Evolutionary conservation across 2,329 filamentous ascomycete genomes (phyloP).

Genomic region (Botrytis sinoallii): DNA sequence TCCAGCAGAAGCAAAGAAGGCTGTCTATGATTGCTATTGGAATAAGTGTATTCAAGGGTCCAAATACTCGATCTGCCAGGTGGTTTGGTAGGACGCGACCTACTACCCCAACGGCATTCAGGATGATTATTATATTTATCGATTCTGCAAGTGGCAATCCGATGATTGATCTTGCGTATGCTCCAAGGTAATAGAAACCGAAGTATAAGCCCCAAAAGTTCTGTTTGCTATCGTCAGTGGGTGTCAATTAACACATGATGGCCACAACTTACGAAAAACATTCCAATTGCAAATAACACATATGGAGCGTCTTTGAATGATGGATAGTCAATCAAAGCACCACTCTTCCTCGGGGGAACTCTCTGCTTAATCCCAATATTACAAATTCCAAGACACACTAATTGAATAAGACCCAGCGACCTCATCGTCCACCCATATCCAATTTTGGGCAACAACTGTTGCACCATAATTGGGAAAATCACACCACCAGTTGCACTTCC

Average conservation of each 20-base stretch:
- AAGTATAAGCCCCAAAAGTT: constrained; percentile 47
- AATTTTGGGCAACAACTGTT: constrained; percentile 41
- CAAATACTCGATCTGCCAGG: constrained; percentile 48
- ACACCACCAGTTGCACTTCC: constrained; percentile 43
- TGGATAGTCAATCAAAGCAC: constrained; percentile 44
- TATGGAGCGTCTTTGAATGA: constrained; percentile 47
- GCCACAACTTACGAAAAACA: constrained; percentile 37
- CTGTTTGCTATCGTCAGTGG: neutral
- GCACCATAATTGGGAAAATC: constrained; percentile 45
- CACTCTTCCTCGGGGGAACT: constrained; percentile 42
- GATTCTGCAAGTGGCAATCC: constrained; percentile 43
- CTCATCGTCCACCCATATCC: constrained; percentile 49
- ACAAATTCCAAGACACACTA: constrained; percentile 38
- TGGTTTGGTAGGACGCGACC: constrained; percentile 48
- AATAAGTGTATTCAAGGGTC: constrained; percentile 51
- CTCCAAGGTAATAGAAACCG: constrained; percentile 40
- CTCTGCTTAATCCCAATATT: constrained; percentile 43
- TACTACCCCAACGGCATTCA: constrained; percentile 51
- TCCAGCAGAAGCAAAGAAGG: constrained; percentile 48
- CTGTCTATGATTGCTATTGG: constrained; percentile 41
- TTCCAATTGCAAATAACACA: constrained; percentile 45
- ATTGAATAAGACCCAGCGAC: constrained; percentile 46
- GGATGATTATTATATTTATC: constrained; percentile 49
- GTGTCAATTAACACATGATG: constrained; percentile 1
- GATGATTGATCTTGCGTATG: constrained; percentile 41